Evolutionary conservation across 2,329 filamentous ascomycete genomes (phyloP), one percentile per base, ranked within the genome.

Genomic region (Keithomyces neogunnii): DNA sequence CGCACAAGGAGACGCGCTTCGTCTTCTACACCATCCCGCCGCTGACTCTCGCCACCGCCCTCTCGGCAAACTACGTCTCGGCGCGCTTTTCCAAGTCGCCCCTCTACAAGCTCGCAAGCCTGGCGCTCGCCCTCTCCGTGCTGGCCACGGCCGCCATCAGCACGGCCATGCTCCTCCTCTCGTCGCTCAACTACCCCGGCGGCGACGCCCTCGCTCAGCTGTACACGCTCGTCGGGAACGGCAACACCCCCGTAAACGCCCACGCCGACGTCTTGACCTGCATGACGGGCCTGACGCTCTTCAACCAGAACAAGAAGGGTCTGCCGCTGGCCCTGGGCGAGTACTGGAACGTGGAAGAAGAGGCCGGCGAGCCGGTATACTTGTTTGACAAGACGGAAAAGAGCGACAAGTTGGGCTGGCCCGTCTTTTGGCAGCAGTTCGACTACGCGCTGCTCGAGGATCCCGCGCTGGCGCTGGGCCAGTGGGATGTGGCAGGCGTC

Each of bases 1-100:
- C 92, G 0, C 93, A 99, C 72, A 99, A 99, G 66, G 93, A 99
- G 71, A 87, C 90, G 66, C 87, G 93, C 19, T 99, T 99, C 73
- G 85, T 99, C 59, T 83, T 97, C 61, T 97, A 97, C 69, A 77
- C 82, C 49, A 76, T 95, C 29, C 93, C 93, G 0, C 77, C 85
- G 0, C 72, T 97, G 32, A 96, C 91, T 0, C 86, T 85, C 9
- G 80, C 85, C 3, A 85, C 89, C 0, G 84, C 89, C 3, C 75
- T 89, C 4, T 85, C 84, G 26, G 88, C 89, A 11, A 79, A 82
- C 51, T 85, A 82, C 67, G 71, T 95, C 56, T 87, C 81, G 70
- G 75, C 73, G 1, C 83, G 85, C 40, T 73, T 80, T n/a, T 62
- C 72, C 4, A 91, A 89, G 63, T 80, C 78, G 1, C 13, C 73